These are phyloP conservation scores for Pleomassaria siparia DNA, from an alignment of 2,329 filamentous ascomycete species.

Conservation along the genomic window DNA sequence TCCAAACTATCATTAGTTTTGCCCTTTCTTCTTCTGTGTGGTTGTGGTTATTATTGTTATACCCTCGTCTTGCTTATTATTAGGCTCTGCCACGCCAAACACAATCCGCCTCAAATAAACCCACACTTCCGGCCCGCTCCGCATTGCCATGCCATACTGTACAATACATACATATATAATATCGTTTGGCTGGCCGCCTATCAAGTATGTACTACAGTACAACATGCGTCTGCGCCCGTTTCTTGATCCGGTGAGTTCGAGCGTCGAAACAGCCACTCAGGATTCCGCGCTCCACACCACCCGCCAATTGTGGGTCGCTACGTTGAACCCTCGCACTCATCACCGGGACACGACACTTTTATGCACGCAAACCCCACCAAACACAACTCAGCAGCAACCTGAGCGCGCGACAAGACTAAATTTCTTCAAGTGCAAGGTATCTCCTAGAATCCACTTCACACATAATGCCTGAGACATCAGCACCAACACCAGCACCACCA, in stretches of 20 bases:
- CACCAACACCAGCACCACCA: slow-evolving; percentile 12
- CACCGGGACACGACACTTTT: slow-evolving; percentile 37
- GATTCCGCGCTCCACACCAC: slow-evolving; percentile 22
- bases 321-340: slow-evolving; percentile 35
- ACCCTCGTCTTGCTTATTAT: neutral
- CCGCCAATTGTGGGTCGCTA: slow-evolving; percentile 38
- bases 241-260: slow-evolving; percentile 28
- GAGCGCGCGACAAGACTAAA: slow-evolving; percentile 28
- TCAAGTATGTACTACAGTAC: too few species aligned
- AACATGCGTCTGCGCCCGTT: slow-evolving; percentile 12
- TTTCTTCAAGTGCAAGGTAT: slow-evolving; percentile 31
- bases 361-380: slow-evolving; percentile 36
- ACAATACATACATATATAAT: too few species aligned
- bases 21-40: too few species aligned
- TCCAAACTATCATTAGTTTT: too few species aligned
- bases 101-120: neutral
- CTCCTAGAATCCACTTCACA: slow-evolving; percentile 22
- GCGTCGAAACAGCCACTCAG: slow-evolving; percentile 33
- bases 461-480: slow-evolving; percentile 24
- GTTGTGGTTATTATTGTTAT: too few species aligned
- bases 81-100: neutral
- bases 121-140: neutral
- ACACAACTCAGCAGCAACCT: slow-evolving; percentile 18
- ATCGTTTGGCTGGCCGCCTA: neutral
- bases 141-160: neutral